Evolutionary conservation across 495 filamentous ascomycete species (phyloP).

Genomic region (Echria macrotheca): DNA sequence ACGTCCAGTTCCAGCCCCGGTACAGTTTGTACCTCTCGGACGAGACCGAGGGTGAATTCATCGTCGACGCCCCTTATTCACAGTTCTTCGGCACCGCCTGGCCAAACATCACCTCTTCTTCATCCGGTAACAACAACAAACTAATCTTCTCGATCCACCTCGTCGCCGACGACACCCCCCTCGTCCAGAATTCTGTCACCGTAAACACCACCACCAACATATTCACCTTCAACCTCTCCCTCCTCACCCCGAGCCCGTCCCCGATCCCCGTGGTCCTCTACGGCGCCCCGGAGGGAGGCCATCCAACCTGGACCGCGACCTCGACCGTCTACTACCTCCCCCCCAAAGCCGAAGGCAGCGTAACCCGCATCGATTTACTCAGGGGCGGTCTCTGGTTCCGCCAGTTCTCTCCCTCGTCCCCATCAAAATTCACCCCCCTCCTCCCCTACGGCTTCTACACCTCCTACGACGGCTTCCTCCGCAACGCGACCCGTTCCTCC

Average conservation of each 20-base stretch:
- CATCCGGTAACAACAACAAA: constrained; percentile 17
- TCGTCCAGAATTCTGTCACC: constrained; percentile 34
- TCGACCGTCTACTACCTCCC: constrained; percentile 53
- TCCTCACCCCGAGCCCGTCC: constrained; percentile 37
- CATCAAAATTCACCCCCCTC: constrained; percentile 39
- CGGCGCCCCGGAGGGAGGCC: constrained; percentile 34
- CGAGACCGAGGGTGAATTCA: constrained; percentile 50
- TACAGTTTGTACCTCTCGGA: constrained; percentile 55
- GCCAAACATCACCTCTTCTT: constrained; percentile 28
- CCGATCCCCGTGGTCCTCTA: constrained; percentile 42
- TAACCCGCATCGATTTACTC: constrained; percentile 57
- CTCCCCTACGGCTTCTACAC: constrained; percentile 63
- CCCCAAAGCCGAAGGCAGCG: constrained; percentile 51
- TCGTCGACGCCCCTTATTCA: constrained; percentile 55
- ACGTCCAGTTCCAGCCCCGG: constrained; percentile 55
- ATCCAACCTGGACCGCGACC: constrained; percentile 31
- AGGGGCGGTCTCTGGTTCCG: constrained; percentile 49
- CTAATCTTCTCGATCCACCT: constrained; percentile 36
- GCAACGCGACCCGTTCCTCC: constrained; percentile 31
- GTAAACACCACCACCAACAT: constrained; percentile 45
- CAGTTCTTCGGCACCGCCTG: constrained; percentile 42
- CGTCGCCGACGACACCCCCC: constrained; percentile 21
- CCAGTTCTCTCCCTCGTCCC: constrained; percentile 28
- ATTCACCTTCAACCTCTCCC: constrained; percentile 42
- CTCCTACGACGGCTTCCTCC: constrained; percentile 51